Evolutionary conservation across 495 filamentous ascomycete species (phyloP), one percentile per base, ranked within the genome.

Genomic region (Acidiella bohemica): DNA sequence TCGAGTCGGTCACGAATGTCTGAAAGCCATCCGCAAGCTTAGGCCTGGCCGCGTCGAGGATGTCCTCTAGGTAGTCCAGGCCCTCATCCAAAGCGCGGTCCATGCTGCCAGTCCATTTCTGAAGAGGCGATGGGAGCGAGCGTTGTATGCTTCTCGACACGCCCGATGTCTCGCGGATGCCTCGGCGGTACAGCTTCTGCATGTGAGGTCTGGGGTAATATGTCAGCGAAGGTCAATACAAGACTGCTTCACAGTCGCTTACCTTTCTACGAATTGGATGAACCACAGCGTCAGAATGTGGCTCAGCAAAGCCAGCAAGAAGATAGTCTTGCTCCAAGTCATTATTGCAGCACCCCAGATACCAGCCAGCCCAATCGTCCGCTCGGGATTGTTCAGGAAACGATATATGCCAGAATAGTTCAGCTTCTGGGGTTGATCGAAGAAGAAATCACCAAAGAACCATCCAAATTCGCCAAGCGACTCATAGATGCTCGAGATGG

Each of bases 361-460:
- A n/a, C 88, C 90, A 9, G 92, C 90, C 1, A 90, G 76, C 34
- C 90, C 90, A 42, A 97, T 72, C 23, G 96, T 75, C 45, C 90
- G 79, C 59, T 97, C 90, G 0, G 90, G 90, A 55, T 96, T 96
- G 66, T 97, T 97, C 42, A 97, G 65, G 62, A 84, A 97, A 43
- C 90, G 85, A 57, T 97, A 97, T 51, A 97, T 97, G 36, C 90
- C 92, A 47, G 78, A 83, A 64, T 96, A 97, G 16, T 83, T 96
- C 34, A 96, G 70, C 53, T 93, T 92, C 16, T 74, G 78, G 8
- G 75, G 73, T 36, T 78, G 71, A 48, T 93, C 85, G 62, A 94
- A 95, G 65, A 85, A 85, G 67, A 97, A 97, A 59, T 97, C 90
- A 10, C 90, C 90, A 53, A 84, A 97, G 67, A 96, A 97, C 90